Percentiles rank a stretch among this genome's conserved stretches.
phyloP scores from a whole-genome alignment of 2,329 filamentous ascomycete species.

The Stromatinia cepivora region DNA sequence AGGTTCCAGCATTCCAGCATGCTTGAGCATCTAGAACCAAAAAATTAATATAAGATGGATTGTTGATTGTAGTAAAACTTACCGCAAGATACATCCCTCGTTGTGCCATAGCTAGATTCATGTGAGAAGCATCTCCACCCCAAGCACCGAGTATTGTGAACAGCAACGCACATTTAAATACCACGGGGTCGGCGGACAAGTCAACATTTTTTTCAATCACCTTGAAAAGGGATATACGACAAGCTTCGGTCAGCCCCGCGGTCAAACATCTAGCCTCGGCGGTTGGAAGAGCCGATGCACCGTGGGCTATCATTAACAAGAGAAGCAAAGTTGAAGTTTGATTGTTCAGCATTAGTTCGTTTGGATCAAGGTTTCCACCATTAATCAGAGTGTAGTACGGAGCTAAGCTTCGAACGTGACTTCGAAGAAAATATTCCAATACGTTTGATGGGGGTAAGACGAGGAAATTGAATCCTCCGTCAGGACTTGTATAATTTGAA shows the following conservation, averaged over 20 bases:
- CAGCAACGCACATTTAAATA: constrained; percentile 64
- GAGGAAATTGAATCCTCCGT: constrained; percentile 60
- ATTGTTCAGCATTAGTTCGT: constrained; percentile 66
- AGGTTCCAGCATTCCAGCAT: constrained; percentile 65
- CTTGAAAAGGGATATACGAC: constrained; percentile 70
- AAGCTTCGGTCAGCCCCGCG: constrained; percentile 67
- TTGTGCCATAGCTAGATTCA: constrained; percentile 75
- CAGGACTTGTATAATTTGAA: constrained; percentile 41
- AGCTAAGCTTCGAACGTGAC: constrained; percentile 65
- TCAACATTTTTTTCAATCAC: constrained; percentile 71
- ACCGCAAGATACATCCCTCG: constrained; percentile 70
- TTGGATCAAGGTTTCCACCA: constrained; percentile 61
- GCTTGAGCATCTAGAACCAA: constrained; percentile 59
- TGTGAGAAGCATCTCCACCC: constrained; percentile 76
- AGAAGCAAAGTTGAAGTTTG: constrained; percentile 65
- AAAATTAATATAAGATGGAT: background rate
- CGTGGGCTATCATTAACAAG: constrained; percentile 71
- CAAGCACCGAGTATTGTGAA: constrained; percentile 69
- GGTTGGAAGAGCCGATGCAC: constrained; percentile 64
- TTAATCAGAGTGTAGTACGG: constrained; percentile 65
- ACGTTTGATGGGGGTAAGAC: constrained; percentile 65
- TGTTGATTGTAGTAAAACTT: constrained; percentile 35
- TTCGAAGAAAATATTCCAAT: constrained; percentile 65
- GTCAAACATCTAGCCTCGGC: constrained; percentile 65
- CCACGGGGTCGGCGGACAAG: constrained; percentile 63